Percentiles rank a stretch among this genome's conserved stretches.
Evolutionary conservation across 257 asterid species (phyloP).

Genomic region (Fraxinus anomala): DNA sequence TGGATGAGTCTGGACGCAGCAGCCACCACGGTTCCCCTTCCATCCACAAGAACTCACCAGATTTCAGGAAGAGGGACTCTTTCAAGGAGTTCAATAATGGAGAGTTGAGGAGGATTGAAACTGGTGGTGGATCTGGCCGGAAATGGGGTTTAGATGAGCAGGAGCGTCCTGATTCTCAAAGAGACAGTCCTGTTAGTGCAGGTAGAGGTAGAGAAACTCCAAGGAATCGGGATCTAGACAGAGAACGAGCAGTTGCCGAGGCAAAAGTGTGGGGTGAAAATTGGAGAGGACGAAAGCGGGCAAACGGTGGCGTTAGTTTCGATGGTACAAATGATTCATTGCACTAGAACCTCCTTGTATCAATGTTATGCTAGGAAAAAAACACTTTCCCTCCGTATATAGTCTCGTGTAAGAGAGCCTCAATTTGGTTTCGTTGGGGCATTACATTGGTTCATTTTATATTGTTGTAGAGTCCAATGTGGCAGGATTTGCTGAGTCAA

Average conservation of each 20-base stretch:
- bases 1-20: conserved; percentile 42
- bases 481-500: neutral
- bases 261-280: conserved; percentile 96
- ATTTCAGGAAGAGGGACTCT: conserved; percentile 57
- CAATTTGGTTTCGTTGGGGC: neutral
- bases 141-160: conserved; percentile 68
- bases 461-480: neutral
- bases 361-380: neutral
- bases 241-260: conserved; percentile 89
- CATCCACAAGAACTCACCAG: conserved; percentile 68
- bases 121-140: conserved; percentile 63
- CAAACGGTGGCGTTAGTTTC: conserved; percentile 49
- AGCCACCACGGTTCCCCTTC: conserved; percentile 64
- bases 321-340: conserved; percentile 55
- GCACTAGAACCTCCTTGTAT: neutral
- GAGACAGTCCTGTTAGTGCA: conserved; percentile 68
- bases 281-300: conserved; percentile 73
- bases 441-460: neutral
- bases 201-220: conserved; percentile 63
- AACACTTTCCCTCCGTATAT: neutral
- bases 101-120: conserved; percentile 62
- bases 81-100: conserved; percentile 41
- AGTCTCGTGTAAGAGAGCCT: neutral
- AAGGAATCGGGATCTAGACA: conserved; percentile 67
- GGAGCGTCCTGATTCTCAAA: conserved; percentile 56